Percentiles rank a stretch among this genome's conserved stretches.
phyloP scores from a whole-genome alignment of 371 early-diverging fungal species.

The Capillidium heterosporum region DNA sequence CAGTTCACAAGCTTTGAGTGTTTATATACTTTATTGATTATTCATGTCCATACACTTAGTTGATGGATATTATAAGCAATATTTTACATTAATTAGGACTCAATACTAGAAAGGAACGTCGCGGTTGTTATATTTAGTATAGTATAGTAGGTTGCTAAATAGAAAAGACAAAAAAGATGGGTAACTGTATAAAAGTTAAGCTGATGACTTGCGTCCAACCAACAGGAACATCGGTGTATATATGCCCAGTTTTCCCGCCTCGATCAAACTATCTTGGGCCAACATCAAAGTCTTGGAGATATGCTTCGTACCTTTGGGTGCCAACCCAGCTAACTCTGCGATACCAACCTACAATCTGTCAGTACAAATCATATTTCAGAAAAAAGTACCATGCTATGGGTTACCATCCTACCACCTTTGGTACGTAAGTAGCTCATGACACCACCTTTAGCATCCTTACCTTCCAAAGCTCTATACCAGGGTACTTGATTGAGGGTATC shows the following conservation, averaged over 20 bases:
- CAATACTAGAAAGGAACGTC: no score
- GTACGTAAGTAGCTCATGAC: constrained; percentile 30
- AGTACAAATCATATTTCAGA: constrained; percentile 2
- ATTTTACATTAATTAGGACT: no score
- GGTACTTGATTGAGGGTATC: constrained; percentile 21
- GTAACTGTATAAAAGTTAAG: neutral
- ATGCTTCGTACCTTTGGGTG: constrained; percentile 64
- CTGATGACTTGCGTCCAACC: constrained; percentile 63
- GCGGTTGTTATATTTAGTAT: no score
- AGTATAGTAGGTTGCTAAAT: no score
- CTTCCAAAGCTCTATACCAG: constrained; percentile 71
- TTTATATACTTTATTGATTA: no score
- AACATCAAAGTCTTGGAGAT: constrained; percentile 56
- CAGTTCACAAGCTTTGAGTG: no score
- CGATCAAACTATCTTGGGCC: constrained; percentile 65
- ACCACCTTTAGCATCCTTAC: constrained; percentile 31
- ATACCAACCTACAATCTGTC: constrained; percentile 8
- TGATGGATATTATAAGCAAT: no score
- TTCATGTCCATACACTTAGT: no score
- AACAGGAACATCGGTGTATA: constrained; percentile 94
- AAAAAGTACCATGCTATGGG: constrained; percentile 12
- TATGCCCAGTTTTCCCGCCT: constrained; percentile 49
- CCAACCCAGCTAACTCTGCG: constrained; percentile 59
- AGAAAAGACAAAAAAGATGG: no score
- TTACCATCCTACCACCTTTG: constrained; percentile 11